Percentiles rank a stretch among this genome's conserved stretches.
Conservation (phyloP, 1,284 basidiomycete species). For the Paramarasmius palmivorus region DNA sequence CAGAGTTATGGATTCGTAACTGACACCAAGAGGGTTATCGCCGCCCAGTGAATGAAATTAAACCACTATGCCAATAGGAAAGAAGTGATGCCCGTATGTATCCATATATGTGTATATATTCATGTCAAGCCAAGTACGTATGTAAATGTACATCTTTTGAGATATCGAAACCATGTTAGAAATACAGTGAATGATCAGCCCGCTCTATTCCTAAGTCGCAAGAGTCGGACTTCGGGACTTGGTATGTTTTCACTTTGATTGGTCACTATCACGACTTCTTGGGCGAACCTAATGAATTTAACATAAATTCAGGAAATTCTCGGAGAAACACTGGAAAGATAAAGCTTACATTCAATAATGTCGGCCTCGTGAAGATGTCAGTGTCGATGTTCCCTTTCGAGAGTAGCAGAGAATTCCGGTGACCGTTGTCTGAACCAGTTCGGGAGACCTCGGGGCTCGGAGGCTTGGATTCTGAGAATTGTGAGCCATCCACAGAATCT, state of each 20-base stretch:
- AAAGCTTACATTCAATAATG: constrained; percentile 40
- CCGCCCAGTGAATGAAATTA: constrained; percentile 18
- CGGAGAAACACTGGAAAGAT: neutral
- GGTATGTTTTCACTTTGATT: too few relatives aligned
- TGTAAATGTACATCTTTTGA: too few relatives aligned
- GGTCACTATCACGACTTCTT: neutral
- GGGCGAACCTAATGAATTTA: neutral
- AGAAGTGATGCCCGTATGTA: too few relatives aligned
- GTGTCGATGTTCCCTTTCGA: constrained; percentile 18
- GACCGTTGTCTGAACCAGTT: neutral
- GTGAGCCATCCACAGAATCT: constrained; percentile 11
- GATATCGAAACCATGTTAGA: too few relatives aligned
- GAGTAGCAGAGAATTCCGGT: neutral
- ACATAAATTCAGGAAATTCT: too few relatives aligned
- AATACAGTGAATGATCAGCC: too few relatives aligned
- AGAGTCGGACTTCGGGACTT: too few relatives aligned
- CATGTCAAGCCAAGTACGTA: too few relatives aligned
- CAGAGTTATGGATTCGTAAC: constrained; percentile 65
- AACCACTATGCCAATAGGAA: too few relatives aligned
- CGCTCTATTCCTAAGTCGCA: too few relatives aligned
- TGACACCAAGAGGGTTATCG: constrained; percentile 43
- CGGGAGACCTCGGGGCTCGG: constrained; percentile 21
- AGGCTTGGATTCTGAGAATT: constrained; percentile 17
- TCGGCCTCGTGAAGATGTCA: constrained; percentile 32
- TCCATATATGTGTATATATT: too few relatives aligned